phyloP scores from a whole-genome alignment of 148 eudicot species.

The Vaccinium macrocarpon region DNA sequence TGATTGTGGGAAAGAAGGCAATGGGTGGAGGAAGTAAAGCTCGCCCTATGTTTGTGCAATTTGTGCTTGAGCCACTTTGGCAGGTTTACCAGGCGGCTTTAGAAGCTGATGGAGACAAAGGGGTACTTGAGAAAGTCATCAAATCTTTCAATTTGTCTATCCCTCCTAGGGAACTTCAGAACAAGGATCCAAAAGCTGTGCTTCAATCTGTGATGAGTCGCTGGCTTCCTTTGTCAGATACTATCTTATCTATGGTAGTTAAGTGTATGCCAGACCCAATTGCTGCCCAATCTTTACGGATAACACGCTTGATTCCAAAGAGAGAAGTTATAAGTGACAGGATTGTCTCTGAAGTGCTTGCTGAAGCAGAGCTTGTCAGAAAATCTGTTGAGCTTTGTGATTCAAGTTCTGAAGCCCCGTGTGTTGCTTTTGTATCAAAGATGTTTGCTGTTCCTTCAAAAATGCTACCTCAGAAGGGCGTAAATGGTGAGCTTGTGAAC shows the following conservation, averaged over 20 bases:
- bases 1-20: constrained; percentile 69
- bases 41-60: constrained; percentile 84
- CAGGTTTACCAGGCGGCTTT: constrained; percentile 62
- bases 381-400: constrained; percentile 78
- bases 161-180: constrained; percentile 69
- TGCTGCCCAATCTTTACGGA: constrained; percentile 62
- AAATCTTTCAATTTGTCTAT: constrained; percentile 57
- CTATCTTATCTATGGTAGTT: constrained; percentile 72
- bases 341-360: constrained; percentile 48
- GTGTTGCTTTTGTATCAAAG: constrained; percentile 92
- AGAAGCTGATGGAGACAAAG: constrained; percentile 63
- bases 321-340: constrained; percentile 53
- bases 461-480: constrained; percentile 62
- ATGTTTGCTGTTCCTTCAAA: constrained; percentile 87
- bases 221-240: constrained; percentile 81
- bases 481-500: constrained; percentile 48
- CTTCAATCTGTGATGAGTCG: constrained; percentile 84
- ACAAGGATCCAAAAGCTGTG: constrained; percentile 72
- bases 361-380: constrained; percentile 70
- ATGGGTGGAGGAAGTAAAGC: constrained; percentile 52
- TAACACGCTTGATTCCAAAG: constrained; percentile 78
- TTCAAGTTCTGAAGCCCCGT: constrained; percentile 64
- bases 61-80: constrained; percentile 87
- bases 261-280: constrained; percentile 71
- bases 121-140: constrained; percentile 64